These are phyloP conservation scores for Fusarium nematophilum DNA, from an alignment of 2,329 filamentous ascomycete genomes.

Conservation along the genomic window DNA sequence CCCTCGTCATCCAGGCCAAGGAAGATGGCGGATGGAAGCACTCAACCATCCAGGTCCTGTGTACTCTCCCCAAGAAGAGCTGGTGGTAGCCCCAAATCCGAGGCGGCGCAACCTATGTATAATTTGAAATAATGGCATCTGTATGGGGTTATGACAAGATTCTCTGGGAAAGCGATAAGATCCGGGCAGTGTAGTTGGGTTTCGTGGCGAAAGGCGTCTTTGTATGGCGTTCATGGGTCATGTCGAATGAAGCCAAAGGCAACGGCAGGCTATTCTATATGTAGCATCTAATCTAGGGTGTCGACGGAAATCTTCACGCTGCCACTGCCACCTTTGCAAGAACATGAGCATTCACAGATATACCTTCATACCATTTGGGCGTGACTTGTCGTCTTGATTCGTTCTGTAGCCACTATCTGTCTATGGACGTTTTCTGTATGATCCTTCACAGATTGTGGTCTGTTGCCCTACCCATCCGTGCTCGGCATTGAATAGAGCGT, in stretches of 20 bases:
- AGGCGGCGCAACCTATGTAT: neutral
- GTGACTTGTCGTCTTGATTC: slow-evolving; percentile 30
- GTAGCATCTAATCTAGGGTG: slow-evolving; percentile 6
- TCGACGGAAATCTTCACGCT: neutral
- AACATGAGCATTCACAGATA: neutral
- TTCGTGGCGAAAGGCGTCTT: slow-evolving; percentile 5
- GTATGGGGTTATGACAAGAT: slow-evolving; percentile 7
- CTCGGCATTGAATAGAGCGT: slow-evolving; percentile 5
- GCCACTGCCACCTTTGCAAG: neutral
- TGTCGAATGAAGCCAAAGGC: neutral
- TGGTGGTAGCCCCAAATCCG: slow-evolving; percentile 28
- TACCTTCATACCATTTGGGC: neutral
- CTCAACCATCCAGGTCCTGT: slow-evolving; percentile 55
- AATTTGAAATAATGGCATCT: neutral
- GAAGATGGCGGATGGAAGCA: slow-evolving; percentile 49
- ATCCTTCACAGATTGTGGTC: slow-evolving; percentile 3
- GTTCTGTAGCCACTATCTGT: slow-evolving; percentile 24
- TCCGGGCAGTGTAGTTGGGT: slow-evolving; percentile 1
- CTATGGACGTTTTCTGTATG: neutral
- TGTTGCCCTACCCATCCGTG: slow-evolving; percentile 8
- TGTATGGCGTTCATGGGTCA: slow-evolving; percentile 27
- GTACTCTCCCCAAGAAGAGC: slow-evolving; percentile 42
- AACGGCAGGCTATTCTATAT: neutral
- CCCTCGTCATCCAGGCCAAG: slow-evolving; percentile 74
- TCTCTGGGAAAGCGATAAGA: slow-evolving; percentile 2